Base-by-base conservation (phyloP, 192 early-diverging fungal species). In the Spizellomyces sp. region DNA sequence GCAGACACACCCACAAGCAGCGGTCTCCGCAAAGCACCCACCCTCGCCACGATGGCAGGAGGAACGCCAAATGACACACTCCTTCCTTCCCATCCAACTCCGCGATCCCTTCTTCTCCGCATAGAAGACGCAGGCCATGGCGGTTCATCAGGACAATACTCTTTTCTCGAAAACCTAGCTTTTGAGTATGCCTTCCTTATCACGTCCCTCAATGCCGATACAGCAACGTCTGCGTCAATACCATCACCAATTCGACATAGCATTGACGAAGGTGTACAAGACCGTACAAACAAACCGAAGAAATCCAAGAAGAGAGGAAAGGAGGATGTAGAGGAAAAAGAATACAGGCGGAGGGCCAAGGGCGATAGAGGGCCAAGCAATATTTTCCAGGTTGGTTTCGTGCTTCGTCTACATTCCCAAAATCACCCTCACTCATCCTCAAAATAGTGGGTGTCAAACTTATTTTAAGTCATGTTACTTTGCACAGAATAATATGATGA, bases 71-170 rank as follows among this genome's bases (percentile, higher is more conserved):
- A 54, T 45, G 70, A 72, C 42, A 43, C 19, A 10, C 57, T 60
- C 48, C 41, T 72, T 2, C 70, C 70, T 7, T 10, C 70, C 1
- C 61, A 54, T 42, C 22, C 60, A 19, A 63, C 52, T 3, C 61
- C 14, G 17, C 54, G 43, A 1, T 14, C 48, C 6, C 48, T 75
- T 8, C 27, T 75, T 1, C 67, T 75, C 15, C 66, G 73, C 45
- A 73, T 76, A 45, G 66, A 76, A 60, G 81, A 70, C 36, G 68
- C 67, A 22, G 81, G 81, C 6, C 81, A 83, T 62, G 71, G 71
- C 62, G 79, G 79, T 22, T 64, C 42, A 8, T 76, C 76, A 44
- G 81, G 81, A 19, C 73, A 76, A 47, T 83, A 83, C 63, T 54
- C 76, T 14, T 72, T 74, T 59, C 66, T 76, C 17, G 74, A 80